Evolutionary conservation across 345 rosid genomes (phyloP), one percentile per base, ranked within the genome.

Genomic region (Linum tenue): DNA sequence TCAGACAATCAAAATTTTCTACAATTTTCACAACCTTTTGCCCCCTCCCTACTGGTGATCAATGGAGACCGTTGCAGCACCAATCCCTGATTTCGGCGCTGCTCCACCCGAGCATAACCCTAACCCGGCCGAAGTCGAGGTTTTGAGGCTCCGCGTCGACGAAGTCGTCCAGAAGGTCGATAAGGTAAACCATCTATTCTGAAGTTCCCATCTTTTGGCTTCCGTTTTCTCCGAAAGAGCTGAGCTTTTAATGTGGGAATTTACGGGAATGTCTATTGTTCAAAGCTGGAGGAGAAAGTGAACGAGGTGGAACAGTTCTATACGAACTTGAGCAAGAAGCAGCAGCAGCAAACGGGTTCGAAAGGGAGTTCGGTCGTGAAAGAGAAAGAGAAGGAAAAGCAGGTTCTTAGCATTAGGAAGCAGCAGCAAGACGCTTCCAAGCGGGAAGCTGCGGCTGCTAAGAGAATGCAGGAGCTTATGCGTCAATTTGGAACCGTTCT

Each of bases 381-480:
- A 78, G 96, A 81, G 35, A 85, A 78, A 75, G 15, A 76, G n/a
- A 84, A 22, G 31, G 31, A 22, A 22, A 22, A 78, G 62, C 83
- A 84, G 43, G 71, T 84, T 63, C 69, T 80, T 2, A 76, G 84
- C 57, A 70, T 81, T 17, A 84, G 86, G 81, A 85, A 88, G 67
- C 73, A 67, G 71, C 81, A 70, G 63, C 83, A 77, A 69, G 92
- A 83, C 63, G 97, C 97, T 0, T 73, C 84, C 0, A 79, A 80
- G 42, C 75, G 88, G 62, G 91, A 86, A 68, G 91, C 88, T 61
- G 94, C 84, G 65, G 89, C 96, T 77, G 88, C 83, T 6, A 94
- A 86, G 82, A 80, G 92, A 80, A 94, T 83, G 99, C 90, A 90
- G 64, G 96, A 92, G 67, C 95, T 92, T 7, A 86, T 94, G 72